phyloP scores from a whole-genome alignment of 371 early-diverging fungal species.

The Mortierella polycephala region DNA sequence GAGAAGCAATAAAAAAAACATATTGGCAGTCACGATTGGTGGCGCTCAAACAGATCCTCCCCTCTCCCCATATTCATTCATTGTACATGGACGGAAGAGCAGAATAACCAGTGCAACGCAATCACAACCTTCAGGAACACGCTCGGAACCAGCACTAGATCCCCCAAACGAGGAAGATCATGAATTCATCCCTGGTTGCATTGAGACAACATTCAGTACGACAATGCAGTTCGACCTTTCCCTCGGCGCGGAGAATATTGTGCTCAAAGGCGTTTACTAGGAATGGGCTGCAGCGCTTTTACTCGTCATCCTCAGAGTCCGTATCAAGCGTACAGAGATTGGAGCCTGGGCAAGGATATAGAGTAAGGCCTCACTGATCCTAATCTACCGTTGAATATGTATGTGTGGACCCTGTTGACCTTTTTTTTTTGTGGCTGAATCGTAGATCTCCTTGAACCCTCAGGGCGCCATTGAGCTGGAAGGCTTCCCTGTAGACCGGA shows the following conservation, averaged over 20 bases:
- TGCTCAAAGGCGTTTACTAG: background rate
- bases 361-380: conserved; percentile 5
- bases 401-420: background rate
- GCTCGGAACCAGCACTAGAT: too few relatives aligned
- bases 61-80: too few relatives aligned
- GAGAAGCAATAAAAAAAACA: background rate
- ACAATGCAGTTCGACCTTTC: too few relatives aligned
- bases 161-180: too few relatives aligned
- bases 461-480: conserved; percentile 58
- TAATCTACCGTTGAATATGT: background rate
- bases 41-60: too few relatives aligned
- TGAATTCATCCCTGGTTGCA: too few relatives aligned
- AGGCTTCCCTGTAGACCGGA: conserved; percentile 79
- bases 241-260: background rate
- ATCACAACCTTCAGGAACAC: too few relatives aligned
- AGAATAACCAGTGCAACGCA: too few relatives aligned
- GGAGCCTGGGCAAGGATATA: conserved; percentile 34
- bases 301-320: conserved; percentile 6
- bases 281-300: background rate
- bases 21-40: background rate
- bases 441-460: conserved; percentile 27
- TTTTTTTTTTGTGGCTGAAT: background rate
- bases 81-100: too few relatives aligned
- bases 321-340: background rate
- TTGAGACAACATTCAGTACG: too few relatives aligned